Evolutionary conservation across 108 stramenopile genomes (phyloP).

Genomic region (Bacterosira constricta): DNA sequence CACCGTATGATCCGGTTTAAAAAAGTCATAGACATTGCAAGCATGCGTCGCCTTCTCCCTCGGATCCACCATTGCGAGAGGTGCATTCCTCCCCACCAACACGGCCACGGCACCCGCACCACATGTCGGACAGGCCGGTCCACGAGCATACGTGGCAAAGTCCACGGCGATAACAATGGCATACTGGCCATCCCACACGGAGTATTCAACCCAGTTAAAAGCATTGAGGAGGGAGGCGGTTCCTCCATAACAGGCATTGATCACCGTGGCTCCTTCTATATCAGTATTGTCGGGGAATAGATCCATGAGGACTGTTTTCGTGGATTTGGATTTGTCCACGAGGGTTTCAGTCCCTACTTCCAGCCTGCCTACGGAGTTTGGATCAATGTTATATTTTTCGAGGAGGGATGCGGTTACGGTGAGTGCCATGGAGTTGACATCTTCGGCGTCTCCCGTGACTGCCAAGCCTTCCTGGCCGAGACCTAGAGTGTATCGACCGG

Average conservation of each 20-base stretch:
- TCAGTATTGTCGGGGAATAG: conserved; percentile 90
- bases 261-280: conserved; percentile 94
- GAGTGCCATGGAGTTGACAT: conserved; percentile 92
- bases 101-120: conserved; percentile 97
- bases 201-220: conserved; percentile 88
- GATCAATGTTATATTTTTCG: conserved; percentile 94
- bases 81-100: conserved; percentile 93
- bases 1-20: conserved; percentile 92
- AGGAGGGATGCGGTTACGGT: conserved; percentile 92
- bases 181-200: conserved; percentile 94
- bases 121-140: conserved; percentile 95
- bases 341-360: conserved; percentile 98
- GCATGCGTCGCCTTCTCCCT: conserved; percentile 88
- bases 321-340: conserved; percentile 96
- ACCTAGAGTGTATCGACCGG: conserved; percentile 94
- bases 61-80: conserved; percentile 76
- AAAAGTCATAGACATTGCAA: conserved; percentile 96
- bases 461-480: conserved; percentile 96
- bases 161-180: conserved; percentile 97
- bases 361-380: conserved; percentile 79
- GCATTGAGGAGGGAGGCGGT: conserved; percentile 97
- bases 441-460: conserved; percentile 90
- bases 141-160: conserved; percentile 91
- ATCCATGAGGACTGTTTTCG: conserved; percentile 95
- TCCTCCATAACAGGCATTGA: conserved; percentile 99